Evolutionary conservation across 2,329 filamentous ascomycete genomes (phyloP).

Genomic region (Fonsecaea multimorphosa): DNA sequence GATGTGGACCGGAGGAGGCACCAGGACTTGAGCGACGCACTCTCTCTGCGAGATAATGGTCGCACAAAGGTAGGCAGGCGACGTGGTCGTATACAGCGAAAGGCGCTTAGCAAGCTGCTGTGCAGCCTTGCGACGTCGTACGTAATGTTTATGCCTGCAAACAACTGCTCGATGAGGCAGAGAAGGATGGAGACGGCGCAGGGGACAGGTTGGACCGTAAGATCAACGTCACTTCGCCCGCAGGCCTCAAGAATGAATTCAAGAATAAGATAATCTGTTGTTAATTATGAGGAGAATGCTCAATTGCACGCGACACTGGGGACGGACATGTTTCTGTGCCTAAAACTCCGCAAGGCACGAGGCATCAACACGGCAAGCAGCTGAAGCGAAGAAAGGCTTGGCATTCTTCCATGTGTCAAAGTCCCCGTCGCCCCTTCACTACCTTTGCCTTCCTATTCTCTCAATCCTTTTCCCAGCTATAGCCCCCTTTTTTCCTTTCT

Average conservation of each 20-base stretch:
- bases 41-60: slow-evolving; percentile 4
- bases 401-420: background rate
- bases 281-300: slow-evolving; percentile 13
- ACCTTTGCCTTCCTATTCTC: background rate
- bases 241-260: background rate
- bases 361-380: background rate
- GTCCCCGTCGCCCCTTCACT: background rate
- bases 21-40: background rate
- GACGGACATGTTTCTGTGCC: background rate
- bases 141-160: slow-evolving; percentile 32
- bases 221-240: background rate
- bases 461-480: background rate
- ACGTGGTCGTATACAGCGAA: slow-evolving; percentile 22
- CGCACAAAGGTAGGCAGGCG: slow-evolving; percentile 17
- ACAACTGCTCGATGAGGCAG: background rate
- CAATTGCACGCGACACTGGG: slow-evolving; percentile 11
- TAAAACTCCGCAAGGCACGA: slow-evolving; percentile 5
- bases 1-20: background rate
- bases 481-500: background rate
- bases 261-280: slow-evolving; percentile 7
- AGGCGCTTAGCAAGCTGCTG: slow-evolving; percentile 34
- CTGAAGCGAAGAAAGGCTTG: slow-evolving; percentile 2
- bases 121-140: slow-evolving; percentile 32
- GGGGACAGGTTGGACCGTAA: background rate
- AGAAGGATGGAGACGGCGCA: background rate